Evolutionary conservation across 176 grass and related monocot genomes (phyloP), one percentile per base, ranked within the genome.

Genomic region (Aechmea fasciata): DNA sequence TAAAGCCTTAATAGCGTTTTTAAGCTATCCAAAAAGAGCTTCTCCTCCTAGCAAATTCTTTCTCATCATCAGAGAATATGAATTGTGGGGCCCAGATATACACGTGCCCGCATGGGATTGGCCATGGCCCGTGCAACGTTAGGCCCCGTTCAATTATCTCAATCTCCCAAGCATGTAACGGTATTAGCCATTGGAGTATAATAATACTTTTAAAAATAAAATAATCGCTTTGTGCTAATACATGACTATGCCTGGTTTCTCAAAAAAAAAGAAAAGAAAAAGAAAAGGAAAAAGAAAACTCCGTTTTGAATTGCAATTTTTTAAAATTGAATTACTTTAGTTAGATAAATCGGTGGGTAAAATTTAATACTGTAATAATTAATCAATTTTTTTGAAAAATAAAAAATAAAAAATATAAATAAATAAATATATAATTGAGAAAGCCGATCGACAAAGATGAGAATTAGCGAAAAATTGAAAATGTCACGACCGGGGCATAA

Each of bases 81-180:
- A 33, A 33, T 33, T 57, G 54, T 59, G 54, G 10, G 54, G 54
- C 54, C 54, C 14, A 17, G 54, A 59, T 19, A 7, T 9, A 59
- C 54, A 59, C 14, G 54, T 17, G 54, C 54, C 54, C 8, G 14
- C 8, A 59, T 19, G 48, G 19, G 11, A 19, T 28, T 69, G 48
- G 2, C 9, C 73, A 19, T 22, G 49, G 63, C 63, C 71, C 68
- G 72, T 75, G 86, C 82, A 89, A 85, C 86, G 82, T 85, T 81
- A 71, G 82, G 67, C 71, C 11, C 78, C 41, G 9, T 79, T 13
- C 33, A 41, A 41, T 41, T 41, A 41, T 41, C 33, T 41, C 4
- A 0, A 17, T 89, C 79, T 89, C 18, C 75, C 82, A 89, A 64
- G 78, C 71, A 83, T 82, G 86, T 85, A 89, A 89, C 82, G 69